Conservation (phyloP, 495 filamentous ascomycete genomes). For the Daldinia caldariorum region DNA sequence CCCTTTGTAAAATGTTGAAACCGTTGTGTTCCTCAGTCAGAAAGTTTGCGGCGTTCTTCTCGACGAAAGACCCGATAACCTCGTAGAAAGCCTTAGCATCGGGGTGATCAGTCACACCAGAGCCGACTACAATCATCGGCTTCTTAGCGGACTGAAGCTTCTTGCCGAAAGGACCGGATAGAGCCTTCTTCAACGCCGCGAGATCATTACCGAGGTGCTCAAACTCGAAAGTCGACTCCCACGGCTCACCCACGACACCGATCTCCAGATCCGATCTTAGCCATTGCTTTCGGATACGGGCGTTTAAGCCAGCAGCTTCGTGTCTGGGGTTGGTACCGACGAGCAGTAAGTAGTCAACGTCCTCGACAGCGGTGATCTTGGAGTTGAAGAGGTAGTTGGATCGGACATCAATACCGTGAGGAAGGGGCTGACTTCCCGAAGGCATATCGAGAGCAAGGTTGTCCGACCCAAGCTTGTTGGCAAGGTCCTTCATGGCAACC, state of each 20-base stretch:
- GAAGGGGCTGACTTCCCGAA: constrained; percentile 79
- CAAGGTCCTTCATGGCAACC: constrained; percentile 95
- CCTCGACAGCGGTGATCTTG: constrained; percentile 89
- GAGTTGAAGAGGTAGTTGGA: constrained; percentile 98
- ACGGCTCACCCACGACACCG: constrained; percentile 89
- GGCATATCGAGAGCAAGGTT: constrained; percentile 94
- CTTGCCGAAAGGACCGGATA: constrained; percentile 89
- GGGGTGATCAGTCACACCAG: constrained; percentile 84
- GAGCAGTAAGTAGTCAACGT: constrained; percentile 90
- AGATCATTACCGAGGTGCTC: constrained; percentile 85
- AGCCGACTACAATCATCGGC: constrained; percentile 96
- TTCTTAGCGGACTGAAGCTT: constrained; percentile 86
- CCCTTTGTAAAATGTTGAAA: constrained; percentile 94
- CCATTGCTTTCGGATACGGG: constrained; percentile 97
- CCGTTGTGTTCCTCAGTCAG: constrained; percentile 92
- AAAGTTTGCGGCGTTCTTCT: constrained; percentile 91
- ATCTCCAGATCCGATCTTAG: constrained; percentile 93
- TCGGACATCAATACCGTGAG: constrained; percentile 92
- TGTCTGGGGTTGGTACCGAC: constrained; percentile 94
- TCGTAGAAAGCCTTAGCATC: constrained; percentile 95
- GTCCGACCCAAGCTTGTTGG: constrained; percentile 94
- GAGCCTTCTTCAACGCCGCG: constrained; percentile 79
- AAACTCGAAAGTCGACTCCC: constrained; percentile 92
- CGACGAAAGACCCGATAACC: constrained; percentile 84
- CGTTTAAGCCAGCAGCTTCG: constrained; percentile 94